These are phyloP conservation scores for Metschnikowia similis DNA, from an alignment of 805 yeast genomes.

Conservation along the genomic window DNA sequence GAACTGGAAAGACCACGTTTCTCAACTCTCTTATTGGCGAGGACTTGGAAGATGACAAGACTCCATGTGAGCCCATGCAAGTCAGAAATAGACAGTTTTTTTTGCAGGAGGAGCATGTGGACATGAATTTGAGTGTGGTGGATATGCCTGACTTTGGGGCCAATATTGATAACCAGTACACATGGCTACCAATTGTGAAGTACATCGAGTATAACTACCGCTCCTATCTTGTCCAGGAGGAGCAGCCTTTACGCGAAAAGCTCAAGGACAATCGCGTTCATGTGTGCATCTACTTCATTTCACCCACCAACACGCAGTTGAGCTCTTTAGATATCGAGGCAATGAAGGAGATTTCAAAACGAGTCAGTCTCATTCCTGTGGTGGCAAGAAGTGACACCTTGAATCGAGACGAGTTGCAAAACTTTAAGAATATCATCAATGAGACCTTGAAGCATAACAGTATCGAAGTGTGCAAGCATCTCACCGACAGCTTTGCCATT, in stretches of 20 bases:
- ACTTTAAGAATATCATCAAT: slow-evolving; percentile 52
- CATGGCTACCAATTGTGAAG: slow-evolving; percentile 47
- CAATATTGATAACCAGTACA: slow-evolving; percentile 47
- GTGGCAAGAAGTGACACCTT: slow-evolving; percentile 78
- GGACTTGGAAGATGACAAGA: slow-evolving; percentile 11
- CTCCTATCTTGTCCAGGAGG: slow-evolving; percentile 66
- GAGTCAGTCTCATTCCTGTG: slow-evolving; percentile 80
- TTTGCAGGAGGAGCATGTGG: slow-evolving; percentile 57
- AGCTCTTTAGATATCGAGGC: slow-evolving; percentile 66
- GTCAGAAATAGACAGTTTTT: slow-evolving; percentile 31
- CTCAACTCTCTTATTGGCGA: slow-evolving; percentile 22
- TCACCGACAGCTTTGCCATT: slow-evolving; percentile 25
- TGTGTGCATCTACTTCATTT: slow-evolving; percentile 77
- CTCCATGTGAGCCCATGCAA: slow-evolving; percentile 10
- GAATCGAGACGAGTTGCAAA: slow-evolving; percentile 49
- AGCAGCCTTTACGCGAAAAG: slow-evolving; percentile 30
- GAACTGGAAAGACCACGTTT: slow-evolving; percentile 25
- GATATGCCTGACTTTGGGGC: slow-evolving; percentile 80
- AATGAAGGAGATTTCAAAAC: slow-evolving; percentile 62
- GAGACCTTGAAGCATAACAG: slow-evolving; percentile 47
- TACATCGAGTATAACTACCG: slow-evolving; percentile 78
- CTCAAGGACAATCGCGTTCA: slow-evolving; percentile 68
- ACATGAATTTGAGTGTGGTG: slow-evolving; percentile 56
- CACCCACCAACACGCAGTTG: slow-evolving; percentile 54
- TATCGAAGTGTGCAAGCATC: slow-evolving; percentile 41